Evolutionary conservation across 805 yeast genomes (phyloP), one percentile per base, ranked within the genome.

Genomic region (Kurtzmaniella fragi): DNA sequence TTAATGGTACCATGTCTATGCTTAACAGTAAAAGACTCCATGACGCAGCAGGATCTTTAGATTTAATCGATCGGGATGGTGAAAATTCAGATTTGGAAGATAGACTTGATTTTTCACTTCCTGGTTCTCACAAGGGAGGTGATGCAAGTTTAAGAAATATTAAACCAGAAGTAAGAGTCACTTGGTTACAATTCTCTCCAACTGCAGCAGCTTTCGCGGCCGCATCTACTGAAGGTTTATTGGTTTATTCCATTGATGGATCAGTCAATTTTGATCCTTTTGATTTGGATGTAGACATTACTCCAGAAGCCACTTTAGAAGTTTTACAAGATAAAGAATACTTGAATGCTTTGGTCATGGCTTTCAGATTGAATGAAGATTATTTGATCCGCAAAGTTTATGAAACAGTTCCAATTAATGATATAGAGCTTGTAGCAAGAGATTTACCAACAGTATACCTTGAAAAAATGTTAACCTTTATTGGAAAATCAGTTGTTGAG

Each of bases 221-320:
- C 31, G 93, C 96, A 0, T 82, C 96, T 0, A 93, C 99, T 0
- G 98, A 91, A 59, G 99, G 99, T 7, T 66, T 93, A 34, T 67
- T 89, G 41, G 69, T 93, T 1, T 93, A 77, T 57, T 82, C 95
- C 1, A 76, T 89, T 30, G 95, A 91, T 59, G 81, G 80, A 36
- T 66, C 77, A 9, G 62, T 82, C 36, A 65, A 81, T 23, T 93
- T 93, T 56, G 99, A 93, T 67, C 99, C 99, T 27, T 87, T 87
- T 57, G 98, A 93, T 59, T 72, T 93, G 55, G 98, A 91, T 56
- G 70, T 89, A 34, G 98, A 93, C 51, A 79, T 91, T 23, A 93
- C 99, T 0, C 95, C 96, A 1, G 84, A 78, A 34, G 67, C 84
- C 4, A 82, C 89, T 0, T 42, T 78, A 27, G 82, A 78, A 39